phyloP scores from a whole-genome alignment of 805 yeast species.

The Ogataea kodamae region DNA sequence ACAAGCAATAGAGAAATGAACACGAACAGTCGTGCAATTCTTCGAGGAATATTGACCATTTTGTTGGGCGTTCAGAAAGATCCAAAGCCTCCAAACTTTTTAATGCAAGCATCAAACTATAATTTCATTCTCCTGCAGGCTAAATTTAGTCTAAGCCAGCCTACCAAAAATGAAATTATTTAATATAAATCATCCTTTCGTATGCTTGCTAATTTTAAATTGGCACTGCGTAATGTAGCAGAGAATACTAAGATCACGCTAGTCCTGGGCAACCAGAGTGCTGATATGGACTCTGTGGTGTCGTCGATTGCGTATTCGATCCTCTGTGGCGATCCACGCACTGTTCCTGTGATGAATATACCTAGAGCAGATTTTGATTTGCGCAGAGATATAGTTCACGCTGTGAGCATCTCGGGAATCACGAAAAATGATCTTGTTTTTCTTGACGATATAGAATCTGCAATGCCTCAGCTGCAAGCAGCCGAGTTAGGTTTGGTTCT shows the following conservation, averaged over 20 bases:
- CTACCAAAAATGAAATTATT: no score
- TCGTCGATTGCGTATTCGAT: constrained; percentile 73
- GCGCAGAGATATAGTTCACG: constrained; percentile 65
- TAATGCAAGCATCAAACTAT: constrained; percentile 9
- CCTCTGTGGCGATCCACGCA: constrained; percentile 31
- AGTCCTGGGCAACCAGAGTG: constrained; percentile 82
- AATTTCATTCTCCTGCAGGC: no score
- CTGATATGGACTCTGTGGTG: constrained; percentile 85
- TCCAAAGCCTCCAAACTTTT: constrained; percentile 11
- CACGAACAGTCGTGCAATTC: constrained; percentile 10
- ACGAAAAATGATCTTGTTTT: constrained; percentile 51
- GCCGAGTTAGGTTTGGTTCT: constrained; percentile 44
- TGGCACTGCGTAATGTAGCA: constrained; percentile 1
- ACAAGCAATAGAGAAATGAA: constrained; percentile 8
- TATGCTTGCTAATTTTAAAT: constrained; percentile 4
- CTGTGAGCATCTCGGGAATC: constrained; percentile 48
- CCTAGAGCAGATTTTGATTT: constrained; percentile 59
- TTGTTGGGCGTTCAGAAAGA: constrained; percentile 1
- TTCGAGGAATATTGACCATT: constrained; percentile 14
- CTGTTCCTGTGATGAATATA: constrained; percentile 75
- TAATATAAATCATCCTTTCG: not conserved
- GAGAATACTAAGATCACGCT: constrained; percentile 26
- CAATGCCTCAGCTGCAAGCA: constrained; percentile 9
- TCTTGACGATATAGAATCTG: constrained; percentile 56
- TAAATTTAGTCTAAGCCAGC: no score